Conservation (phyloP, 768 basidiomycete species). For the Amanita phalloides region DNA sequence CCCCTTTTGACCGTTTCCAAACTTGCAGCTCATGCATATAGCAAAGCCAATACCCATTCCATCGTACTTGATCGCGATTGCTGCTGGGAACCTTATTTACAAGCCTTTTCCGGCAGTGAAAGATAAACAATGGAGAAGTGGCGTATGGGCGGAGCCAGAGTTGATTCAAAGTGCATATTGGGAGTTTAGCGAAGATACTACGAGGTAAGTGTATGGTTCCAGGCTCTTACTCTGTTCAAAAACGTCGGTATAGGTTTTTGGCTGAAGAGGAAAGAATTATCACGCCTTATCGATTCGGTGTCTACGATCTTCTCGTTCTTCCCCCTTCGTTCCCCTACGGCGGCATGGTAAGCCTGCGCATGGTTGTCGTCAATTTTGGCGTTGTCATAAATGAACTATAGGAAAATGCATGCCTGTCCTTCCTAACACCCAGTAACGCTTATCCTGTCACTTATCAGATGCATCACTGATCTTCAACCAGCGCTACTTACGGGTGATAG, state of each 20-base stretch:
- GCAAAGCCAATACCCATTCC: constrained; percentile 75
- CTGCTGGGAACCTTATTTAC: constrained; percentile 74
- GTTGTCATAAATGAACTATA: constrained; percentile 14
- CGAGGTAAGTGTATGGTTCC: constrained; percentile 32
- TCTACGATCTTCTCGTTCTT: constrained; percentile 83
- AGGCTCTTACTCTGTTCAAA: constrained; percentile 2
- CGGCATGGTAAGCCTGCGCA: constrained; percentile 51
- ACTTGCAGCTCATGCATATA: not conserved
- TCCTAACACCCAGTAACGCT: constrained; percentile 72
- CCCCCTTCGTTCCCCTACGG: constrained; percentile 93
- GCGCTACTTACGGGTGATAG: constrained; percentile 85
- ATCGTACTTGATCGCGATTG: constrained; percentile 88
- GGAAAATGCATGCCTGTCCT: constrained; percentile 88
- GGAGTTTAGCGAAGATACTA: constrained; percentile 87
- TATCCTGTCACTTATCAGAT: not conserved
- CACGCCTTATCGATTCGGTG: constrained; percentile 70
- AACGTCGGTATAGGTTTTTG: constrained; percentile 44
- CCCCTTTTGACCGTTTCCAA: not conserved
- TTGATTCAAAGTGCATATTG: constrained; percentile 65
- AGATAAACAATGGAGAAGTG: constrained; percentile 69
- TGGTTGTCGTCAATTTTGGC: not conserved
- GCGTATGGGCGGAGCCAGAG: constrained; percentile 89
- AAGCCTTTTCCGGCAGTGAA: constrained; percentile 45
- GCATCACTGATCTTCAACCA: constrained; percentile 11
- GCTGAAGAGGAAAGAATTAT: constrained; percentile 67